Base-by-base conservation (phyloP, 192 early-diverging fungal species). In the Podila horticola region DNA sequence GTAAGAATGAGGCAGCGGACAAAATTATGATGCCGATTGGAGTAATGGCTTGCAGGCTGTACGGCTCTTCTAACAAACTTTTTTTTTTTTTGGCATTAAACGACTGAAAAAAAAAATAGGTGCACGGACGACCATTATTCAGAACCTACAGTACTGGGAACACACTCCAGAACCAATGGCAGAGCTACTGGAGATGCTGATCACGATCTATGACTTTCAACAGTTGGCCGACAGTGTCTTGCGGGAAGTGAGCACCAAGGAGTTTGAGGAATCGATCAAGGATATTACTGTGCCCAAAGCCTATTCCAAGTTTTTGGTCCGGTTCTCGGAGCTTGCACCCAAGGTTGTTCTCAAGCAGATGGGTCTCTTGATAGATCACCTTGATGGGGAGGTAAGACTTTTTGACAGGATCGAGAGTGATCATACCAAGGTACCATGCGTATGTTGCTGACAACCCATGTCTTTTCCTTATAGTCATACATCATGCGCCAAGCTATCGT, bases 311-410 rank as follows among this genome's bases (percentile, higher is more conserved):
- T 98, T 98, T 75, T 82, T 99, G 31, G 85, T 94, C 4, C 88
- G 89, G 33, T 76, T 98, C 28, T 93, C 97, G 24, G 95, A 96
- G 72, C 64, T 95, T 34, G 86, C 86, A 12, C 97, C 96, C 50
- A 94, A 92, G 69, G 83, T 92, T 4, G 90, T 98, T 26, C 72
- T 98, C 64, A 97, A 96, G 52, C 93, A 97, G 66, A 94, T 99
- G 89, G 93, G 91, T 31, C 82, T 94, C 41, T 82, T 99, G 49
- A 92, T 95, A 65, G 82, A 89, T 0, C 94, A 95, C 58, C 83
- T 99, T 51, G 97, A 97, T 85, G 94, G 96, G 20, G 94, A 96
- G 81, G 96, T 95, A 89, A 55, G 64, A 3, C 5, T 30, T 24
- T 22, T 62, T 41, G 52, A 55, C 41, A 45, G 13, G 41, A 55